A percentile compares a stretch with the other conserved stretches of the same genome.
phyloP scores from a whole-genome alignment of 768 basidiomycete genomes.

The Vishniacozyma victoriae region DNA sequence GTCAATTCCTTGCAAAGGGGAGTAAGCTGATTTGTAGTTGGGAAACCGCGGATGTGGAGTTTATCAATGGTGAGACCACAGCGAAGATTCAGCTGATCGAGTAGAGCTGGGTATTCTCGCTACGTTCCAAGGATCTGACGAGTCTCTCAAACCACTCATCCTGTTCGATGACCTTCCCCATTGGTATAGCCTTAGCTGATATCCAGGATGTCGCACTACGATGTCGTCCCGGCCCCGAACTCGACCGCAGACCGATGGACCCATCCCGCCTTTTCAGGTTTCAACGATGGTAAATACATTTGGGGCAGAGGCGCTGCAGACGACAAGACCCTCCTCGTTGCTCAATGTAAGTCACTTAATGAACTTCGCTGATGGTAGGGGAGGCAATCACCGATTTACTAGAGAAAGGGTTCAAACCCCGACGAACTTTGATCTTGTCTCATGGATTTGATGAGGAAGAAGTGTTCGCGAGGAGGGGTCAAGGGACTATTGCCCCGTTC shows the following conservation, averaged over 20 bases:
- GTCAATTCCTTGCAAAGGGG: not conserved
- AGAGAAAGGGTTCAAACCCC: conserved; percentile 52
- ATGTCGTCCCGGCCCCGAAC: conserved; percentile 64
- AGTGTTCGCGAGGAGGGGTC: conserved; percentile 38
- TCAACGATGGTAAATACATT: conserved; percentile 53
- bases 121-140: conserved; percentile 38
- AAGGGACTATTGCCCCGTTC: conserved; percentile 38
- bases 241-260: conserved; percentile 57
- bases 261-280: conserved; percentile 60
- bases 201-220: conserved; percentile 47
- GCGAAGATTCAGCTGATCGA: not conserved
- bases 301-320: conserved; percentile 74
- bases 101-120: conserved; percentile 36
- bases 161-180: conserved; percentile 11
- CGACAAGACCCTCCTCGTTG: conserved; percentile 59
- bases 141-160: conserved; percentile 39
- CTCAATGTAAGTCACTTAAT: conserved; percentile 28
- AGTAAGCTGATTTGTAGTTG: conserved; percentile 6
- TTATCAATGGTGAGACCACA: conserved; percentile 33
- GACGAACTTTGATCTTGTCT: conserved; percentile 38
- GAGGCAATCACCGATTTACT: conserved; percentile 54
- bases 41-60: conserved; percentile 33
- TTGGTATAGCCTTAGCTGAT: not conserved
- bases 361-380: conserved; percentile 56
- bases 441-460: conserved; percentile 45